A percentile compares a stretch with the other conserved stretches of the same genome.
phyloP scores from a whole-genome alignment of 371 early-diverging fungal genomes.

The Choanephora cucurbitarum region DNA sequence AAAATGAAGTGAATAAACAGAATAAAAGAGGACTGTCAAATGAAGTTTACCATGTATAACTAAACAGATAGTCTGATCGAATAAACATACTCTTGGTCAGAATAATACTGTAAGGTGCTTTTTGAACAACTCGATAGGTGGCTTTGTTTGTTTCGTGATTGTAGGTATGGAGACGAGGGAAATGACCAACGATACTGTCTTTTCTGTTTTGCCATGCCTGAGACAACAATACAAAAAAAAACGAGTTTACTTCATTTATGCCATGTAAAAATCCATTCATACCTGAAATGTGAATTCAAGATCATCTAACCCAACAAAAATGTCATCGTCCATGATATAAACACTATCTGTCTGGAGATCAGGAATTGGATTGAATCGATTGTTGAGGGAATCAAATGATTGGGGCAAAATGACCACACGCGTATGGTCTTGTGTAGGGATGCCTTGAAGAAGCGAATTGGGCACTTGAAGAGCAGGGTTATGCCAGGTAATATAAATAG shows the following conservation, averaged over 20 bases:
- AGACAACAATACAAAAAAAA: background rate
- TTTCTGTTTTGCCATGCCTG: slow-evolving; percentile 34
- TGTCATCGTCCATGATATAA: slow-evolving; percentile 50
- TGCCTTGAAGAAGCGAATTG: slow-evolving; percentile 13
- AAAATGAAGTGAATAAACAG: background rate
- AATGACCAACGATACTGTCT: slow-evolving; percentile 46
- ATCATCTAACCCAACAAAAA: slow-evolving; percentile 35
- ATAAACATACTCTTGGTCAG: slow-evolving; percentile 56
- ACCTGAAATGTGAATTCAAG: slow-evolving; percentile 41
- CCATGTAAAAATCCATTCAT: slow-evolving; percentile 2
- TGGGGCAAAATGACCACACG: slow-evolving; percentile 35
- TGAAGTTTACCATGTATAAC: slow-evolving; percentile 44
- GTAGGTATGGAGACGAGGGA: slow-evolving; percentile 44
- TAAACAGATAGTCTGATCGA: slow-evolving; percentile 43
- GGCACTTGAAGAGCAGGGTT: slow-evolving; percentile 41
- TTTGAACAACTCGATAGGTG: slow-evolving; percentile 23
- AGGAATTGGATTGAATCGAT: slow-evolving; percentile 43
- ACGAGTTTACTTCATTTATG: background rate
- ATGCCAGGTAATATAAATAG: slow-evolving; percentile 55
- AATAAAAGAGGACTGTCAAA: background rate
- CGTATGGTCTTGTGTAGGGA: slow-evolving; percentile 9
- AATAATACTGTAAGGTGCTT: slow-evolving; percentile 37
- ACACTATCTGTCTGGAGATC: slow-evolving; percentile 38
- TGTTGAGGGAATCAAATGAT: slow-evolving; percentile 46
- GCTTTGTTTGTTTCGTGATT: slow-evolving; percentile 21